These are phyloP conservation scores for Manihot esculenta DNA, from an alignment of 441 rosid genomes.

Conservation along the genomic window DNA sequence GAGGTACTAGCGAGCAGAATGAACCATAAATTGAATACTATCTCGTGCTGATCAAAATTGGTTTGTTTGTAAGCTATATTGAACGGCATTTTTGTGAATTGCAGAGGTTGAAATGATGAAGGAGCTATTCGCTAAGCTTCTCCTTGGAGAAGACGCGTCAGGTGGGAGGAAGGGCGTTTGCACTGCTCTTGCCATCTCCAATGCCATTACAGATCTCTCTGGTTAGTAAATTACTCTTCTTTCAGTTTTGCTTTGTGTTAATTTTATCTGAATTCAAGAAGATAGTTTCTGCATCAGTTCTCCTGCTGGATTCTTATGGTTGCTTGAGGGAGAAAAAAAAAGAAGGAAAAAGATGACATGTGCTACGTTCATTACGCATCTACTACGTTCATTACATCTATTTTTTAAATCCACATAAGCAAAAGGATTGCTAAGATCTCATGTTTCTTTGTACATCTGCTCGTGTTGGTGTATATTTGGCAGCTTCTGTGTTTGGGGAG, in stretches of 20 bases:
- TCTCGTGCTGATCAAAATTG: neutral
- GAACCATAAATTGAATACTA: neutral
- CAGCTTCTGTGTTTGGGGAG: constrained; percentile 91
- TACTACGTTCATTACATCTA: neutral
- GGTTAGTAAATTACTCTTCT: constrained; percentile 37
- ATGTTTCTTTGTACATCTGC: neutral
- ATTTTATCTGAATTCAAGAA: neutral
- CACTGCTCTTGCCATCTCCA: constrained; percentile 89
- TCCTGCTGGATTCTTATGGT: neutral
- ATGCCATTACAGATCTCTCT: constrained; percentile 83
- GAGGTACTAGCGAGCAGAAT: neutral
- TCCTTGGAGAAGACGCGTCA: constrained; percentile 94
- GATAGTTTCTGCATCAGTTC: neutral
- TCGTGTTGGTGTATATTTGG: constrained; percentile 15
- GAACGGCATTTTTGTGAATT: neutral
- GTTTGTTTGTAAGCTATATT: neutral
- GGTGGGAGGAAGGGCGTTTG: constrained; percentile 93
- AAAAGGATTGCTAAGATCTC: constrained; percentile 2
- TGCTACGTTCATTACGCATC: no score
- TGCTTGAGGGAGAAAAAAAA: neutral
- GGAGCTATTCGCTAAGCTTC: constrained; percentile 84
- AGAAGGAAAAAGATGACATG: no score
- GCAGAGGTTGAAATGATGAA: constrained; percentile 88
- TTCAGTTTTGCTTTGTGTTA: neutral
- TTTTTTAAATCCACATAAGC: neutral